These are phyloP conservation scores for Bipolaris bicolor DNA, from an alignment of 2,329 filamentous ascomycete species.

Conservation along the genomic window DNA sequence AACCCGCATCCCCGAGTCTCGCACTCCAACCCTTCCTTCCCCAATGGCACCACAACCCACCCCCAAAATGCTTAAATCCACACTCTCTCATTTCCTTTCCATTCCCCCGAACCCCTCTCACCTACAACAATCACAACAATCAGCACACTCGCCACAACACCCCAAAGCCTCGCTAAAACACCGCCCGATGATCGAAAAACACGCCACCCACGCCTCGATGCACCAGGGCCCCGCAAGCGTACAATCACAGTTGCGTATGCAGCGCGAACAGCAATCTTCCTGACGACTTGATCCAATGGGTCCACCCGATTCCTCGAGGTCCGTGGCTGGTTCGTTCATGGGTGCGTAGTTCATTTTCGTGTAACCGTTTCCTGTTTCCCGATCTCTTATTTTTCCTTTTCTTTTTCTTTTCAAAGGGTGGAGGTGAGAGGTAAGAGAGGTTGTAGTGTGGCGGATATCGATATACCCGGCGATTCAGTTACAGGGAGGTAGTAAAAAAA, in stretches of 20 bases:
- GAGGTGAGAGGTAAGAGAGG: no score
- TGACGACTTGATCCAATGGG: slow-evolving; percentile 8
- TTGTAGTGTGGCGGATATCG: no score
- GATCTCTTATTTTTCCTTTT: not conserved
- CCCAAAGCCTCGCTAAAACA: not conserved
- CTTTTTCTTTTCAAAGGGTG: not conserved
- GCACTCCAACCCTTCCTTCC: no score
- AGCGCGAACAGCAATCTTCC: slow-evolving; percentile 16
- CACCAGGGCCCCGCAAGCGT: slow-evolving; percentile 11
- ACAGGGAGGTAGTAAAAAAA: no score
- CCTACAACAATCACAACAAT: slow-evolving; percentile 3
- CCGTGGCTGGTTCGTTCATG: not conserved
- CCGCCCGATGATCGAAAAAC: slow-evolving; percentile 6
- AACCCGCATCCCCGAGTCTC: no score
- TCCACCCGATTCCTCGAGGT: slow-evolving; percentile 11
- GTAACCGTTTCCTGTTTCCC: not conserved
- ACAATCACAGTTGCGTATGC: slow-evolving; percentile 9
- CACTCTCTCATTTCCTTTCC: not conserved
- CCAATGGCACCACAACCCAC: no score
- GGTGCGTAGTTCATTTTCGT: slow-evolving; percentile 25
- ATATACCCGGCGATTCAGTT: no score
- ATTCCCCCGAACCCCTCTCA: not conserved
- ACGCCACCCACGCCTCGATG: slow-evolving; percentile 10
- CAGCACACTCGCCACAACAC: not conserved
- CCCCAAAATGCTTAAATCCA: no score